Evolutionary conservation across 306 rosid genomes (phyloP).

Genomic region (Abrus precatorius): DNA sequence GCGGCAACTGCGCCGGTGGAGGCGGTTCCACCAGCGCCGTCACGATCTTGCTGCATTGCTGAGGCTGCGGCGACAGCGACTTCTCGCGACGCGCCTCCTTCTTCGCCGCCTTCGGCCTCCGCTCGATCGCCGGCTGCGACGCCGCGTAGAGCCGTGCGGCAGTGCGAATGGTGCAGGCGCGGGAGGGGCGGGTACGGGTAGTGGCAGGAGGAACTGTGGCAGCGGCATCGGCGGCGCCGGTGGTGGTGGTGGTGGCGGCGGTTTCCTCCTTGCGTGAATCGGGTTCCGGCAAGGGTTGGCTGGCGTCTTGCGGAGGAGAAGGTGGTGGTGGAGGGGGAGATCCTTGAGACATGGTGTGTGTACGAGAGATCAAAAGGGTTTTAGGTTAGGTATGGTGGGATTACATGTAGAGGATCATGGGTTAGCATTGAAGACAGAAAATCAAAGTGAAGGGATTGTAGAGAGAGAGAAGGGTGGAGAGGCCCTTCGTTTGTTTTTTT

Average conservation of each 20-base stretch:
- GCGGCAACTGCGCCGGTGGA: constrained; percentile 78
- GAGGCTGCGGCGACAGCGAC: constrained; percentile 38
- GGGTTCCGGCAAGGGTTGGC: constrained; percentile 71
- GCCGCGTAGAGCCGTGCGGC: constrained; percentile 68
- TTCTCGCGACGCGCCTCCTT: constrained; percentile 58
- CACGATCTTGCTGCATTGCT: constrained; percentile 85
- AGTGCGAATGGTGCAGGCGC: constrained; percentile 93
- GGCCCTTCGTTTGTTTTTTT: neutral
- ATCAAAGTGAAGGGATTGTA: constrained; percentile 45
- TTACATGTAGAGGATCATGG: constrained; percentile 67
- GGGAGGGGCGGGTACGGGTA: constrained; percentile 81
- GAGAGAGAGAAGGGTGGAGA: constrained; percentile 30
- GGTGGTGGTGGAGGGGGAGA: constrained; percentile 47
- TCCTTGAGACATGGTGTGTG: constrained; percentile 69
- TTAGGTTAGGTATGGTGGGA: constrained; percentile 59
- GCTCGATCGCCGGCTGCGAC: constrained; percentile 57
- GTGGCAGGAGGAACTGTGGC: constrained; percentile 48
- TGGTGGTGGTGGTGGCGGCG: constrained; percentile 46
- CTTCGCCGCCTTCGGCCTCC: constrained; percentile 55
- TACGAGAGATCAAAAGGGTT: constrained; percentile 68
- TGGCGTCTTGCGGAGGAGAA: constrained; percentile 62
- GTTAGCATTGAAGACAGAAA: constrained; percentile 65
- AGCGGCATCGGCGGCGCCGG: constrained; percentile 48
- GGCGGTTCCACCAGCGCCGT: constrained; percentile 85
- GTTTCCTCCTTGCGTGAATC: constrained; percentile 57